Evolutionary conservation across 2,329 filamentous ascomycete species (phyloP).

Genomic region (Ophiostoma triangulosporum): DNA sequence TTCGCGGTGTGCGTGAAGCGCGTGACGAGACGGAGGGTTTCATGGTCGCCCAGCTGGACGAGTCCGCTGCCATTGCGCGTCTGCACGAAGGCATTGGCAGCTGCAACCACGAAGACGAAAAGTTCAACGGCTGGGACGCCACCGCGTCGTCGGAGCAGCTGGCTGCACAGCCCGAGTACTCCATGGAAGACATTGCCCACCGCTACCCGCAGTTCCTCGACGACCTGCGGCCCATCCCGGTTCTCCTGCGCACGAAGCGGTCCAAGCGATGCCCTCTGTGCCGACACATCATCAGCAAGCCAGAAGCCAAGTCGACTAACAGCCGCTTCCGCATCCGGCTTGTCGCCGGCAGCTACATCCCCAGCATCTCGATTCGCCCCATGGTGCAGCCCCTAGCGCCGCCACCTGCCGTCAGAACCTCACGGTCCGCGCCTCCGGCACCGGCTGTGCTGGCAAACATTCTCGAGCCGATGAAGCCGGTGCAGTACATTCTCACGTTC

Average conservation of each 20-base stretch:
- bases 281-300: conserved; percentile 89
- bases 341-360: conserved; percentile 78
- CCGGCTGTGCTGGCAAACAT: conserved; percentile 18
- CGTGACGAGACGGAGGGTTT: conserved; percentile 58
- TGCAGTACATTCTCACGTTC: conserved; percentile 79
- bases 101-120: neutral
- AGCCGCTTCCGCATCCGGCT: conserved; percentile 88
- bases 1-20: conserved; percentile 70
- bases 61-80: conserved; percentile 45
- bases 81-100: conserved; percentile 25
- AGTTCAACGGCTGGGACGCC: conserved; percentile 44
- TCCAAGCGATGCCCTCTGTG: conserved; percentile 88
- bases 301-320: conserved; percentile 77
- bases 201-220: conserved; percentile 48
- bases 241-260: conserved; percentile 77
- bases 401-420: conserved; percentile 5
- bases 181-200: conserved; percentile 31
- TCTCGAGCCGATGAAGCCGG: conserved; percentile 44
- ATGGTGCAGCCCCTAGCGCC: conserved; percentile 23
- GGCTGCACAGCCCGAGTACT: conserved; percentile 27
- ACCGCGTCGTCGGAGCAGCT: conserved; percentile 40
- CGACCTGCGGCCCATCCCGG: conserved; percentile 68
- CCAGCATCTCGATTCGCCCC: conserved; percentile 60
- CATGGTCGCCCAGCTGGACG: conserved; percentile 45
- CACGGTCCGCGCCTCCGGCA: conserved; percentile 14